phyloP scores from a whole-genome alignment of 257 asterid species.

The Agastache rugosa region DNA sequence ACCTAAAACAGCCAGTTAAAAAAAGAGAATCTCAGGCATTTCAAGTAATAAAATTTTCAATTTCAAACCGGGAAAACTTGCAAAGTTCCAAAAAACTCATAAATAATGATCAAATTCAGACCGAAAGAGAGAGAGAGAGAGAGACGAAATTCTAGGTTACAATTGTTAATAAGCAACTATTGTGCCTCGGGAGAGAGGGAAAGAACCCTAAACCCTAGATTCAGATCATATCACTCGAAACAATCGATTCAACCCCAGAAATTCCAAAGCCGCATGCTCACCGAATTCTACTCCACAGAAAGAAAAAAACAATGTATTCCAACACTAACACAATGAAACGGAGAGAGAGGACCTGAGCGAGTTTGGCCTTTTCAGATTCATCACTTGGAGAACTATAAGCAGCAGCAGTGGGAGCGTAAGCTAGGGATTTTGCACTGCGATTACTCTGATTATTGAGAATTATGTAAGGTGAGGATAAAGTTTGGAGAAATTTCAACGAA shows the following conservation, averaged over 20 bases:
- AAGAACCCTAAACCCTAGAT: constrained; percentile 48
- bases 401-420: constrained; percentile 56
- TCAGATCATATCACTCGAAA: constrained; percentile 30
- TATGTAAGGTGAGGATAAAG: constrained; percentile 47
- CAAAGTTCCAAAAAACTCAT: not conserved
- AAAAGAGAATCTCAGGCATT: not conserved
- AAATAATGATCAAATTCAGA: constrained; percentile 5
- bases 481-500: constrained; percentile 43
- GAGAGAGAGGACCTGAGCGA: constrained; percentile 72
- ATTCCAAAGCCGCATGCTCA: not conserved
- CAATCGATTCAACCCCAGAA: constrained; percentile 21
- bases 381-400: constrained; percentile 57
- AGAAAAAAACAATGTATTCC: not conserved
- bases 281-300: constrained; percentile 20
- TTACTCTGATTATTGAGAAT: constrained; percentile 36
- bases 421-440: constrained; percentile 44
- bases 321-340: constrained; percentile 9
- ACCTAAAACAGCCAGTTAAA: constrained; percentile 54
- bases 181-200: constrained; percentile 16
- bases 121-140: not conserved
- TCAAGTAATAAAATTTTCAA: constrained; percentile 15
- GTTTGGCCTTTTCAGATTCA: constrained; percentile 82
- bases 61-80: not conserved
- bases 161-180: constrained; percentile 1
- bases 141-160: not conserved